Base-by-base conservation (phyloP, 768 basidiomycete genomes). In the Asterophora lycoperdoides region DNA sequence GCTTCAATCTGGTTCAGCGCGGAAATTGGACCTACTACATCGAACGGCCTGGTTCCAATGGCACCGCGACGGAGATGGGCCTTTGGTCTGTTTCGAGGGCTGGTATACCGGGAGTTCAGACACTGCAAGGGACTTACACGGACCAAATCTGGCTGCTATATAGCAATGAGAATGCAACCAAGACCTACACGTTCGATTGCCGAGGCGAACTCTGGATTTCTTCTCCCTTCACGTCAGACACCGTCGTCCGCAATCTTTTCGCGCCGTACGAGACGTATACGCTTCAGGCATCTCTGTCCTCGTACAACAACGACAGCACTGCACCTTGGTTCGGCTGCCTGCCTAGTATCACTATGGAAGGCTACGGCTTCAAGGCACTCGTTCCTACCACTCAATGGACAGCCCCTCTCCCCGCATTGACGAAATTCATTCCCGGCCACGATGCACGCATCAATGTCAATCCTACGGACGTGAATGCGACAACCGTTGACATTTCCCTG, bases 21-120 rank as follows among this genome's bases (percentile, higher is more conserved):
- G 88, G 89, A 37, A 93, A 88, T 61, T 92, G 87, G 90, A 95
- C 93, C 0, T 74, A 82, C 60, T 67, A 63, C 36, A 88, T 92
- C 54, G 68, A 85, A 50, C 80, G 86, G 10, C 91, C 92, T 9
- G 93, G 93, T 60, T 95, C 93, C 20, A 91, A 93, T 61, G 59
- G 63, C 14, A 91, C 90, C 1, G 60, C 60, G 33, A 91, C 93
- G 0, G 91, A 95, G 67, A 81, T 93, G 75, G 93, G 93, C 46
- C 73, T 94, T 8, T 95, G 86, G 84, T 86, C 90, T 1, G 80
- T 83, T 14, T 82, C 84, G 4, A 81, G 93, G 26, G 70, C 83
- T 3, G 83, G 74, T 14, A 75, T 93, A 29, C 1, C 65, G 3
- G 67, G 63, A 19, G 67, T 75, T n/a, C 90, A 93, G 64, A 78